Percentiles rank a stretch among this genome's conserved stretches.
Evolutionary conservation across 257 asterid species (phyloP).

Genomic region (Pogostemon cablin): DNA sequence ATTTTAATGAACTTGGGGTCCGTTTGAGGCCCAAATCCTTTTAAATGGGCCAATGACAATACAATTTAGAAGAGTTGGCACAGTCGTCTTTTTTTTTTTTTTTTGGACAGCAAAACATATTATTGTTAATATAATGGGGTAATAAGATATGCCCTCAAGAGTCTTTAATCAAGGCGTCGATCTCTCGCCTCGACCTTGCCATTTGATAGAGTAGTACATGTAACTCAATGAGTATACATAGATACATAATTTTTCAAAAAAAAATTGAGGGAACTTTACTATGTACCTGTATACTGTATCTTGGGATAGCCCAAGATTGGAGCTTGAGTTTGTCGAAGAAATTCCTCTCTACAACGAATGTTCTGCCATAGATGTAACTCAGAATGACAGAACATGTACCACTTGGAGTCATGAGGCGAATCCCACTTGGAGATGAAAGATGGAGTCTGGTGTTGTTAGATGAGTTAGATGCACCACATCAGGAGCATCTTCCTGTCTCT

Average conservation of each 20-base stretch:
- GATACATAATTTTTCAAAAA: neutral
- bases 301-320: constrained; percentile 62
- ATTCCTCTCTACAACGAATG: constrained; percentile 56
- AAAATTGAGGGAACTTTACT: neutral
- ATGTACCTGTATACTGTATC: constrained; percentile 58
- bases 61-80: too few species aligned
- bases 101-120: too few species aligned
- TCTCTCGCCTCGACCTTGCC: constrained; percentile 49
- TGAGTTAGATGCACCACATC: constrained; percentile 64
- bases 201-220: constrained; percentile 50
- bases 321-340: constrained; percentile 43
- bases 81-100: constrained; percentile 51
- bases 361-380: constrained; percentile 37
- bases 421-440: constrained; percentile 60
- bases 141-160: too few species aligned
- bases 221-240: neutral
- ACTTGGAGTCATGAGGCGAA: constrained; percentile 47
- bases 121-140: too few species aligned
- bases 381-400: constrained; percentile 52
- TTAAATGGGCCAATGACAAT: too few species aligned
- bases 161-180: constrained; percentile 63
- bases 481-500: constrained; percentile 46
- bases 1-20: too few species aligned
- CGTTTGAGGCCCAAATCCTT: too few species aligned
- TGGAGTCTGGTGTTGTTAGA: constrained; percentile 59